Evolutionary conservation across 768 basidiomycete species (phyloP).

Genomic region (Podaxis sp.): DNA sequence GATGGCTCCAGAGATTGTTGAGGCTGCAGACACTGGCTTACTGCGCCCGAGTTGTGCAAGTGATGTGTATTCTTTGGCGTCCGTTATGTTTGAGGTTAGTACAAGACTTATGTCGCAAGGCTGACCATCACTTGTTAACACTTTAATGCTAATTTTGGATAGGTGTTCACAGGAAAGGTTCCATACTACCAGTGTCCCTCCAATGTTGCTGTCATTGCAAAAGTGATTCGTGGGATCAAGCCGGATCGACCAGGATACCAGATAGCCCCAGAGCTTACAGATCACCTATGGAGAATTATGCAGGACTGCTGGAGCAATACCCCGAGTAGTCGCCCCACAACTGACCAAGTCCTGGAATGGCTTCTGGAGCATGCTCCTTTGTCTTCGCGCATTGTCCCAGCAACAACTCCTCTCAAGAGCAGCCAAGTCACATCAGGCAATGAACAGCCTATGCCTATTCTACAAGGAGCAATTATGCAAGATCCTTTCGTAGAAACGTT

Average conservation of each 20-base stretch:
- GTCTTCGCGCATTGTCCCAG: neutral
- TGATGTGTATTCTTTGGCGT: slow-evolving; percentile 19
- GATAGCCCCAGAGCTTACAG: neutral
- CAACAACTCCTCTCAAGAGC: too few relatives aligned
- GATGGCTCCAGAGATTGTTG: slow-evolving; percentile 4
- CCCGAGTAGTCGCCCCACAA: neutral
- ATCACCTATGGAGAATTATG: neutral
- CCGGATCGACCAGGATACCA: too few relatives aligned
- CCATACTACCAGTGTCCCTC: slow-evolving; percentile 4
- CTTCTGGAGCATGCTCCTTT: neutral
- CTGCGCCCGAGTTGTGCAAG: neutral
- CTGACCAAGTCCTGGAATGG: neutral
- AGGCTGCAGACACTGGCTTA: neutral
- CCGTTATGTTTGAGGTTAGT: slow-evolving; percentile 19
- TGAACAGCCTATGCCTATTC: too few relatives aligned
- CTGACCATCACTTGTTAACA: neutral
- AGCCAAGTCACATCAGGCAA: too few relatives aligned
- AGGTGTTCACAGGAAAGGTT: slow-evolving; percentile 21
- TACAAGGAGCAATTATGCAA: too few relatives aligned
- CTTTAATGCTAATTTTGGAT: neutral
- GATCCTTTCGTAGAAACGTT: too few relatives aligned
- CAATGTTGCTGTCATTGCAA: too few relatives aligned
- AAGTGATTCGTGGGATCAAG: too few relatives aligned
- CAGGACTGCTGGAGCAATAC: neutral
- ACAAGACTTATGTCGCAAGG: neutral